Evolutionary conservation across 2,329 filamentous ascomycete genomes (phyloP).

Genomic region (Hypoxylon sp.): DNA sequence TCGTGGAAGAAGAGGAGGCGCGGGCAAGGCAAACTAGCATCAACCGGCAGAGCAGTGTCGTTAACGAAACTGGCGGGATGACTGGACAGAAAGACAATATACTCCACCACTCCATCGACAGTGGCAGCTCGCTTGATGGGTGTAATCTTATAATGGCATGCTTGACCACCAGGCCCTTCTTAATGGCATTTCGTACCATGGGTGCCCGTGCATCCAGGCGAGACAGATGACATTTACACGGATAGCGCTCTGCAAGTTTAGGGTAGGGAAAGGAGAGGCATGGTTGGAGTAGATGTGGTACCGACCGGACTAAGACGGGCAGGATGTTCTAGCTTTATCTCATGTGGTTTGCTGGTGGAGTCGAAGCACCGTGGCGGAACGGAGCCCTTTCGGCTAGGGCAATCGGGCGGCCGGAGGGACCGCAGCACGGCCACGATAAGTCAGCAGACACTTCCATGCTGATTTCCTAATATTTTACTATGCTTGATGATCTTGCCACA

Average conservation of each 20-base stretch:
- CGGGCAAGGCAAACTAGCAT: background rate
- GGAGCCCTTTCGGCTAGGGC: too few relatives aligned
- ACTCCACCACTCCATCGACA: background rate
- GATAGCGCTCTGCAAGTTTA: background rate
- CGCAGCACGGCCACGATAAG: too few relatives aligned
- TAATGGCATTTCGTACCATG: background rate
- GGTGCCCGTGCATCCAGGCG: background rate
- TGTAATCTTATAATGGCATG: background rate
- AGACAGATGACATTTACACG: background rate
- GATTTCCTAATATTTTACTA: too few relatives aligned
- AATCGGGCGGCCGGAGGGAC: too few relatives aligned
- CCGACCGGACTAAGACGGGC: too few relatives aligned
- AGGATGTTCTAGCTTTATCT: too few relatives aligned
- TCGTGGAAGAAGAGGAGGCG: background rate
- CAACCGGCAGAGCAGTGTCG: background rate
- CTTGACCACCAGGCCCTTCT: background rate
- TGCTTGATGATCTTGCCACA: too few relatives aligned
- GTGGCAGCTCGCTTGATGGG: background rate
- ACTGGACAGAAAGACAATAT: background rate
- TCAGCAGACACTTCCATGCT: too few relatives aligned
- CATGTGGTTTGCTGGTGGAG: too few relatives aligned
- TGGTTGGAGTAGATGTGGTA: too few relatives aligned
- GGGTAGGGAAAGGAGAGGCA: too few relatives aligned
- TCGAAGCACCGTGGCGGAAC: too few relatives aligned
- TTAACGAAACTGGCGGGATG: background rate